Evolutionary conservation across 2,329 filamentous ascomycete species (phyloP), one percentile per base, ranked within the genome.

Genomic region (Botrytis deweyae): DNA sequence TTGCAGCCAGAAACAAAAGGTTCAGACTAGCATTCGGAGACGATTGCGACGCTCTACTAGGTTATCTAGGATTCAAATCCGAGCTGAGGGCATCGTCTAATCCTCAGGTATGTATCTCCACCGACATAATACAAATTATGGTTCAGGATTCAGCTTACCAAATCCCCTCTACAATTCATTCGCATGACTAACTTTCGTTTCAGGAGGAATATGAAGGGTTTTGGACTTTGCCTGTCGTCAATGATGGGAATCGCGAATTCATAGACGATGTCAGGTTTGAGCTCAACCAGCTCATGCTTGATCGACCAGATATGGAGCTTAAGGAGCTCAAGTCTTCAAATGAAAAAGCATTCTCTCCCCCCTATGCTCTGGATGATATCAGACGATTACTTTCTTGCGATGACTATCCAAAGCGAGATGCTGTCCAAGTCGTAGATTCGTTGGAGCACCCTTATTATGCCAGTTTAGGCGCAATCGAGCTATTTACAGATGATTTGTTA

Each of bases 11-110:
- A 25, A 92, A 93, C 78, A 90, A 90, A 79, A 87, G 88, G 73
- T 93, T 91, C 76, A 84, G 88, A 77, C 84, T 88, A 75, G 87
- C 87, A 2, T 91, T 92, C 80, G 90, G 89, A 16, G 82, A 86
- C 61, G 88, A 91, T 67, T 92, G 90, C 79, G 84, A 86, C 76
- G 83, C 85, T 18, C 80, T 93, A 42, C 82, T 93, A 29, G 83
- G 86, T 72, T 86, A 85, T 64, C 79, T 92, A 49, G 89, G 87
- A 2, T 93, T 92, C 78, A 83, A 78, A 40, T 82, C 81, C 63
- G 75, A 78, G 25, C 78, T 81, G 25, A 83, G 82, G 12, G 79
- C 80, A 9, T 77, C 75, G 5, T 46, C 70, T 3, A 74, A 79
- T 8, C 77, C 80, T 52, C 82, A 83, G 76, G 85, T 86, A 77